Evolutionary conservation across 768 basidiomycete species (phyloP), one percentile per base, ranked within the genome.

Genomic region (Imleria badia): DNA sequence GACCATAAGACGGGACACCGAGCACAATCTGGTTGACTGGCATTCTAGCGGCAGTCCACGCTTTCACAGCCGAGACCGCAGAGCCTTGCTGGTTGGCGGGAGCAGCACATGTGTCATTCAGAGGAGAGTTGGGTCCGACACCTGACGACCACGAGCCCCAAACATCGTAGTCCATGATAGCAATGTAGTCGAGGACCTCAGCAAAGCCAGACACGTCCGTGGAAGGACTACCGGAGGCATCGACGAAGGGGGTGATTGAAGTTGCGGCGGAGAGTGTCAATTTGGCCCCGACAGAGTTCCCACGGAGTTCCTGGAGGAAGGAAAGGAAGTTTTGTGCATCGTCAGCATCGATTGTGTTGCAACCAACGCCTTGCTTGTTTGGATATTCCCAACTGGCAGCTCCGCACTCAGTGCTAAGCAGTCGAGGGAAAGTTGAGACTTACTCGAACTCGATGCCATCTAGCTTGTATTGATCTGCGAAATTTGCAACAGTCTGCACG

Each of bases 301-400:
- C 56, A 41, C 89, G 83, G 20, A 96, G 81, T 35, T 80, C 78
- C 60, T 85, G 76, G 12, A 98, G 76, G 75, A 95, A 91, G 5
- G 72, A 57, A 29, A 95, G 80, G 71, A 88, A 91, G 70, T 96
- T 95, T 36, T 79, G 73, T 0, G 85, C 81, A 66, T 98, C 95
- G 48, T 77, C 55, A 2, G 44, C 7, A 20, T 67, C 69, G 52
- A 86, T 76, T 0, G 67, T 68, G 67, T 96, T 97, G 62, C 89
- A 89, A 2, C 82, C 82, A 2, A 87, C 76, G 29, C 92, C 91
- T 46, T 76, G 72, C 6, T 70, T 60, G 52, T 77, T 81, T 3
- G 94, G 93, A 65, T 87, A 94, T 70, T 96, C 94, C 92, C 93
- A 95, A 63, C 91, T 93, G 50, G 40, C 14, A 48, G 56, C 76